Conservation (phyloP, 768 basidiomycete species). For the Sporobolomyces roseus region DNA sequence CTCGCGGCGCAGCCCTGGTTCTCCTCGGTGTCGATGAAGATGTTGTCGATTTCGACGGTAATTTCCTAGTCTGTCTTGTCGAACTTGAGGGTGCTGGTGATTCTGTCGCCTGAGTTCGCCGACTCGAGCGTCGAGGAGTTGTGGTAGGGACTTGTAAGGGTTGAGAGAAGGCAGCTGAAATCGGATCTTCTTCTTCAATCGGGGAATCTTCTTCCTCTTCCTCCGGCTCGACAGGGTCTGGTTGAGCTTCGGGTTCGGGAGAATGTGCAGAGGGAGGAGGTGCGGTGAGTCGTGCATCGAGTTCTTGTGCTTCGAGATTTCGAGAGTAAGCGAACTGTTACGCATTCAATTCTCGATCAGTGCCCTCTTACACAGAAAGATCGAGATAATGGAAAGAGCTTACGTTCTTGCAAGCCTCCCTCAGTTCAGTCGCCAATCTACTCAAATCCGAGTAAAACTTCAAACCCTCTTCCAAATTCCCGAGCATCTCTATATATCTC, state of each 20-base stretch:
- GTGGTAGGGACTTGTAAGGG: background rate
- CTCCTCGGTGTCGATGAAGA: background rate
- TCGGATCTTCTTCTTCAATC: background rate
- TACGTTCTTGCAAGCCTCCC: constrained; percentile 31
- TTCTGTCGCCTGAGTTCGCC: too few relatives aligned
- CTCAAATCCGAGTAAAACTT: constrained; percentile 89
- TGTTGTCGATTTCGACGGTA: background rate
- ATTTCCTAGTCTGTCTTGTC: too few relatives aligned
- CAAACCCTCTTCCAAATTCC: constrained; percentile 68
- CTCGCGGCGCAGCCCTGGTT: background rate
- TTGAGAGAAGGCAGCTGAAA: background rate
- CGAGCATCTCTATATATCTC: constrained; percentile 77
- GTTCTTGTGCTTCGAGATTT: constrained; percentile 39
- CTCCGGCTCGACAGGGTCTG: background rate
- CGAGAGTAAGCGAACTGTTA: constrained; percentile 28
- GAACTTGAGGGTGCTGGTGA: too few relatives aligned
- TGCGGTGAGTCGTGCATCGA: constrained; percentile 50
- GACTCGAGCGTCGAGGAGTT: background rate
- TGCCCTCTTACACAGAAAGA: background rate
- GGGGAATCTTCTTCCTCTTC: background rate
- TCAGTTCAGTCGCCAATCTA: constrained; percentile 55
- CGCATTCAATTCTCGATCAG: too few relatives aligned
- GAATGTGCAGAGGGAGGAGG: background rate
- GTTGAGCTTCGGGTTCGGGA: background rate
- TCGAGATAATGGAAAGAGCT: background rate